A percentile compares a stretch with the other conserved stretches of the same genome.
phyloP scores from a whole-genome alignment of 306 rosid species.

The Castanea crenata region DNA sequence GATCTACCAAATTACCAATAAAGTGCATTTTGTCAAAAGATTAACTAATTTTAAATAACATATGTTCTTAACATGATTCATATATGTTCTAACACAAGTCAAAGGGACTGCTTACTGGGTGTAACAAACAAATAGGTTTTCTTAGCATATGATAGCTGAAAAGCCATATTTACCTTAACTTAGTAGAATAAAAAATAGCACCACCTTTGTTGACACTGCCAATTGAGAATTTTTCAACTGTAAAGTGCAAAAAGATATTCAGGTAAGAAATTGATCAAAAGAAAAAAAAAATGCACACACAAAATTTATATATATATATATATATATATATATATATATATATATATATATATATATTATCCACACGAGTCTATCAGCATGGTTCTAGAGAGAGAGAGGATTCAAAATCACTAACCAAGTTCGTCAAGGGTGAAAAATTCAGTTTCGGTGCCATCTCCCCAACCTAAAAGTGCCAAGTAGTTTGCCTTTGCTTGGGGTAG shows the following conservation, averaged over 20 bases:
- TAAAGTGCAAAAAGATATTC: conserved; percentile 13
- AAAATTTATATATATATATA: neutral
- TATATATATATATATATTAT: neutral
- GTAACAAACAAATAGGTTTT: conserved; percentile 3
- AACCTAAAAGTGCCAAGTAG: conserved; percentile 92
- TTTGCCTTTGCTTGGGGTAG: conserved; percentile 88
- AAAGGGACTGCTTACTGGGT: neutral
- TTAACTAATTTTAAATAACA: too few relatives aligned
- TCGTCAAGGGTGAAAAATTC: conserved; percentile 77
- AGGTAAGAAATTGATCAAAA: conserved; percentile 16
- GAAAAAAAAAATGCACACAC: neutral
- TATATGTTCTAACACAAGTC: neutral
- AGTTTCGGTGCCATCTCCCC: conserved; percentile 97
- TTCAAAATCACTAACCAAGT: conserved; percentile 61
- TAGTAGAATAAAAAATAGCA: conserved; percentile 77
- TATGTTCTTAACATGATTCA: too few relatives aligned
- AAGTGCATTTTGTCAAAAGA: too few relatives aligned
- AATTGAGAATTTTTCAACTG: conserved; percentile 90
- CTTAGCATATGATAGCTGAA: conserved; percentile 9
- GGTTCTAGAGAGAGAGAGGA: neutral
- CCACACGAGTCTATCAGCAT: neutral
- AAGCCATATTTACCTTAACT: conserved; percentile 52
- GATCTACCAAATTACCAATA: too few relatives aligned
- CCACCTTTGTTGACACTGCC: conserved; percentile 92
- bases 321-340: too few relatives aligned